Base-by-base conservation (phyloP, 139 green algal genomes). In the Haematococcus sp. region DNA sequence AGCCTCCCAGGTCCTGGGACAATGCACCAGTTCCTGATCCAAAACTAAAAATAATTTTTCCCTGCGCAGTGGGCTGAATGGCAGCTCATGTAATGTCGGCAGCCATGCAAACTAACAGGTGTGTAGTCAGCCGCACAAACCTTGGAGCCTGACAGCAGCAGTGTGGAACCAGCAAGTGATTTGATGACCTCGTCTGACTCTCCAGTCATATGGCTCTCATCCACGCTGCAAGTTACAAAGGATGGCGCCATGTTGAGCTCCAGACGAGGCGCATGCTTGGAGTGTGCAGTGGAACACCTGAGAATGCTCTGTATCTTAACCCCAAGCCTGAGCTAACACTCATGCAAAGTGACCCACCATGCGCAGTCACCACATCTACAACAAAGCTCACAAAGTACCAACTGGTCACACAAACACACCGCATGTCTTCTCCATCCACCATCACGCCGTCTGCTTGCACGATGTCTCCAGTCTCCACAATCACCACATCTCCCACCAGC, bases 401-500 rank as follows among this genome's bases (percentile, higher is more conserved):
- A n/a, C 23, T n/a, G 22, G 40, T 22, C 17, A 43, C n/a, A 9
- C n/a, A 25, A 54, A 63, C 83, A 67, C 74, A 92, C 88, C 84
- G 90, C 70, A 96, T 71, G 16, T 86, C 75, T 9, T 70, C 80
- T n/a, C 86, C 89, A 7, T 72, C 34, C 17, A 93, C 68, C 43
- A 96, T 78, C 31, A 97, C 17, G 0, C 89, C 90, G 63, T 97
- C 92, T 5, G 89, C 86, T n/a, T 77, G 73, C 33, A 97, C 71
- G 58, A 97, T 95, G 79, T 97, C 92, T 0, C 92, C 92, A 15
- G 84, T 83, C 78, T 94, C 87, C 33, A 97, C 68, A 63, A 94
- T 52, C 75, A 94, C 60, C 44, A 96, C 44, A 75, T 97, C 92
- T 0, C 92, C 92, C 43, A 93, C 89, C 70, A 97, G 55, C 51